Evolutionary conservation across 495 filamentous ascomycete genomes (phyloP), one percentile per base, ranked within the genome.

Genomic region (Trichoderma asperelloides): DNA sequence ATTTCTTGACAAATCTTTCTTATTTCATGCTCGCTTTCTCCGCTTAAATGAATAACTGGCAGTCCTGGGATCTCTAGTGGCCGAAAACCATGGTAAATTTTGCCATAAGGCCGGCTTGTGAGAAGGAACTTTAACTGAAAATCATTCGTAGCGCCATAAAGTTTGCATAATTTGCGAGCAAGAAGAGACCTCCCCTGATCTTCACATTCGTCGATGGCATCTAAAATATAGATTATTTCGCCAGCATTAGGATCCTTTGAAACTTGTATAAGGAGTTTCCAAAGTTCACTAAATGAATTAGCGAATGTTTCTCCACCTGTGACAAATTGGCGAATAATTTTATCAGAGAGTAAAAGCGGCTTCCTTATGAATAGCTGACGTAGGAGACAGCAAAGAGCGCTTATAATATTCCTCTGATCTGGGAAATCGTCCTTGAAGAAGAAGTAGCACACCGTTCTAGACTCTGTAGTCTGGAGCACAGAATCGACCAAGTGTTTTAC

Each of bases 71-170:
- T 28, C 74, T 27, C 6, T 28, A 47, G 7, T 62, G 30, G 41
- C 4, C 18, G 4, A 18, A 45, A 45, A 45, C 12, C 6, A 16
- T 12, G 41, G 2, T 18, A 12, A 15, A 68, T 39, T 0, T 68
- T 13, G 2, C 41, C 12, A 37, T 65, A 68, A 1, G 79, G 81
- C 0, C 80, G 78, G 71, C 78, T 77, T 1, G 79, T 81, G 11
- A 79, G 63, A 2, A 68, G 63, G 0, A 47, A 40, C 1, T 33
- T 68, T 0, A 68, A 8, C 16, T 1, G 21, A 16, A 33, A 13
- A 8, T 25, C 0, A 1, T 18, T n/a, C 21, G 23, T 4, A 64
- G 6, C 3, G 0, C 23, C 4, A 39, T 62, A 25, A 13, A 33
- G 12, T 18, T 45, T 45, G 41, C 41, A 45, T 45, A 45, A 5